phyloP scores from a whole-genome alignment of 495 filamentous ascomycete species.

The Coniosporium apollinis region DNA sequence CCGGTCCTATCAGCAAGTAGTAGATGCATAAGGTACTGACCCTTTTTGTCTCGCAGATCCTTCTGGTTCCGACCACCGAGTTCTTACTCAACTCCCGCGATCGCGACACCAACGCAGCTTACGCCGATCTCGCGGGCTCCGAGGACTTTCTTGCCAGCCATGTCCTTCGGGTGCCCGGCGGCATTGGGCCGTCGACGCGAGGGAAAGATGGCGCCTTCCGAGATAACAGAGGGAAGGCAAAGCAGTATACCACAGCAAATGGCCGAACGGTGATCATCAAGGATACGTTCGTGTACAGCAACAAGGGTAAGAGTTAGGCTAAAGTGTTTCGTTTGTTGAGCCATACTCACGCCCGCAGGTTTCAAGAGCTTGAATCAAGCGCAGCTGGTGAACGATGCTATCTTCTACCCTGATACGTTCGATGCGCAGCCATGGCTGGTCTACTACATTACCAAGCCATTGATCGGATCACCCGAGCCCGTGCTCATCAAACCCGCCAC shows the following conservation, averaged over 20 bases:
- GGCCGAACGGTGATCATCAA: slow-evolving; percentile 88
- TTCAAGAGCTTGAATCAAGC: slow-evolving; percentile 86
- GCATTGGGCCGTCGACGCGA: slow-evolving; percentile 34
- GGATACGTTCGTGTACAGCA: slow-evolving; percentile 83
- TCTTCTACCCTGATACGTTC: slow-evolving; percentile 73
- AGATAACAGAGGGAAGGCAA: slow-evolving; percentile 83
- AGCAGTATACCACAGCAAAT: slow-evolving; percentile 81
- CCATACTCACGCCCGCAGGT: slow-evolving; percentile 32
- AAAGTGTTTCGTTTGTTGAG: background rate
- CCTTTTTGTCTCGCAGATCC: slow-evolving; percentile 35
- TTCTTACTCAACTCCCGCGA: slow-evolving; percentile 78
- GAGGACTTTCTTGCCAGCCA: slow-evolving; percentile 97
- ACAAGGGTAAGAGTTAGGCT: slow-evolving; percentile 54
- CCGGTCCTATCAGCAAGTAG: background rate
- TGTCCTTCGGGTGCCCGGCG: slow-evolving; percentile 68
- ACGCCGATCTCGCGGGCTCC: slow-evolving; percentile 64
- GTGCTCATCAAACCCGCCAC: slow-evolving; percentile 25
- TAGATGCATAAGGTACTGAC: background rate
- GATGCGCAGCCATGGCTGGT: slow-evolving; percentile 87
- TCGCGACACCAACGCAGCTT: slow-evolving; percentile 59
- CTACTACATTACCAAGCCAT: slow-evolving; percentile 89
- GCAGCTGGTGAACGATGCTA: slow-evolving; percentile 65
- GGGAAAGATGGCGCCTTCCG: slow-evolving; percentile 66
- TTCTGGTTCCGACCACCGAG: slow-evolving; percentile 88
- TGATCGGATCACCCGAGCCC: slow-evolving; percentile 70